Evolutionary conservation across 129 eudicot genomes (phyloP).

Genomic region (Daucus carota): DNA sequence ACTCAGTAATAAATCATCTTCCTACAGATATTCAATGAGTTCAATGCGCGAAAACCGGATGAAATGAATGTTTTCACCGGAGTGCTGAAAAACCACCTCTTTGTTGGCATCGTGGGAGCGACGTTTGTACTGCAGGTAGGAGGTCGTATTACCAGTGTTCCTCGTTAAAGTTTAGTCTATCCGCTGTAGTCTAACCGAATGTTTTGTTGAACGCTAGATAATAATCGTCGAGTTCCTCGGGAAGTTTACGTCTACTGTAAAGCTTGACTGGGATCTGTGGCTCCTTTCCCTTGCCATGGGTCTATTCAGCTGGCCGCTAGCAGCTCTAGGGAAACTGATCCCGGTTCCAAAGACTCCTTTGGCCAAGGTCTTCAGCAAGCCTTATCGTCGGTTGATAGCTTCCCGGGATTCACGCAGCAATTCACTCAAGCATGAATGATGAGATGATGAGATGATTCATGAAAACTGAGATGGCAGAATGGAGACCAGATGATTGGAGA

Average conservation of each 20-base stretch:
- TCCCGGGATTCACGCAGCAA: constrained; percentile 21
- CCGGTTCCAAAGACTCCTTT: constrained; percentile 88
- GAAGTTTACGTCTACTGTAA: constrained; percentile 64
- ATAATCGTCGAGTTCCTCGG: constrained; percentile 69
- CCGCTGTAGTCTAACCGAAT: neutral
- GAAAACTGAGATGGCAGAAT: neutral
- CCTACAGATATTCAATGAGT: constrained; percentile 76
- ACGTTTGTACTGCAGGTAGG: constrained; percentile 79
- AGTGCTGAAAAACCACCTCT: constrained; percentile 65
- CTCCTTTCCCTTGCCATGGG: constrained; percentile 53
- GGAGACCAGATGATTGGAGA: neutral
- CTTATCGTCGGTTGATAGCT: constrained; percentile 57
- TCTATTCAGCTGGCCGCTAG: constrained; percentile 91
- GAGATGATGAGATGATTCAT: neutral
- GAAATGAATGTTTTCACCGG: constrained; percentile 65
- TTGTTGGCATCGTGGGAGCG: constrained; percentile 59
- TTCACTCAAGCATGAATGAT: neutral
- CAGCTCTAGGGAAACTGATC: constrained; percentile 60
- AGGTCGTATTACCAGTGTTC: neutral
- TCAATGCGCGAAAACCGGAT: constrained; percentile 88
- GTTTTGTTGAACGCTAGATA: constrained; percentile 28
- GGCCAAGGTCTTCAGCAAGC: constrained; percentile 58
- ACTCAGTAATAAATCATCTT: constrained; percentile 9
- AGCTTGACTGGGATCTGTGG: constrained; percentile 52
- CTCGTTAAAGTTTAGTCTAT: neutral